These are phyloP conservation scores for Cenchrus americanus DNA, from an alignment of 176 grass and related monocot species.

Conservation along the genomic window DNA sequence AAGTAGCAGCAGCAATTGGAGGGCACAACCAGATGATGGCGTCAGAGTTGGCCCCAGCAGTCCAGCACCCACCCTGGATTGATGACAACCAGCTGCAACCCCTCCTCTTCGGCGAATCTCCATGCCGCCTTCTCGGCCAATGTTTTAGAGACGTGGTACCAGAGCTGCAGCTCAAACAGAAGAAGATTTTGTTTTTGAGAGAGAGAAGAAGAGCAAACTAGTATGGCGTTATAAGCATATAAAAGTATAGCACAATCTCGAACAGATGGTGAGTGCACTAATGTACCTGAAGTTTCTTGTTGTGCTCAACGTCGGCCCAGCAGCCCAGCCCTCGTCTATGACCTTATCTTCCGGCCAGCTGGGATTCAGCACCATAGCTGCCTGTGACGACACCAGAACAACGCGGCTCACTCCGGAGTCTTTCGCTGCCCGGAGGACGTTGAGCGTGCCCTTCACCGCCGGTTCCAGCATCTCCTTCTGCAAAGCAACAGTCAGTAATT, in stretches of 20 bases:
- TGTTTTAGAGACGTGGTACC: constrained; percentile 68
- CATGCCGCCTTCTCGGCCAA: constrained; percentile 65
- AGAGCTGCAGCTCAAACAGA: constrained; percentile 32
- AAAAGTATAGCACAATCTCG: background rate
- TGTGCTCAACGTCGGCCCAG: constrained; percentile 57
- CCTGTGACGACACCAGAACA: constrained; percentile 51
- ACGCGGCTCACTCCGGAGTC: constrained; percentile 46
- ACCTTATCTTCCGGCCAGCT: constrained; percentile 52
- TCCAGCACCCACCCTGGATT: constrained; percentile 58
- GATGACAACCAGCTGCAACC: constrained; percentile 50
- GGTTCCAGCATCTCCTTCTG: constrained; percentile 58
- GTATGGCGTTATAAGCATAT: no score
- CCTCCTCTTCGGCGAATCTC: constrained; percentile 48
- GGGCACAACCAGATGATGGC: constrained; percentile 34
- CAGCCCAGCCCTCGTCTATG: constrained; percentile 54
- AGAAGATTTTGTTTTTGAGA: no score
- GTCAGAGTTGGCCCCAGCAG: constrained; percentile 44
- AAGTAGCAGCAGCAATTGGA: constrained; percentile 17
- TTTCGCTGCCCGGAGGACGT: constrained; percentile 58
- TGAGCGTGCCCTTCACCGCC: constrained; percentile 64
- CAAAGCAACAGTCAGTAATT: background rate
- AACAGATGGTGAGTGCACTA: background rate
- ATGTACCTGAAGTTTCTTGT: constrained; percentile 56
- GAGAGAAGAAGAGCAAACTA: background rate
- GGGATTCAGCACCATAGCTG: constrained; percentile 45